Base-by-base conservation (phyloP, 2,329 filamentous ascomycete species). In the Escovopsis sp. region DNA sequence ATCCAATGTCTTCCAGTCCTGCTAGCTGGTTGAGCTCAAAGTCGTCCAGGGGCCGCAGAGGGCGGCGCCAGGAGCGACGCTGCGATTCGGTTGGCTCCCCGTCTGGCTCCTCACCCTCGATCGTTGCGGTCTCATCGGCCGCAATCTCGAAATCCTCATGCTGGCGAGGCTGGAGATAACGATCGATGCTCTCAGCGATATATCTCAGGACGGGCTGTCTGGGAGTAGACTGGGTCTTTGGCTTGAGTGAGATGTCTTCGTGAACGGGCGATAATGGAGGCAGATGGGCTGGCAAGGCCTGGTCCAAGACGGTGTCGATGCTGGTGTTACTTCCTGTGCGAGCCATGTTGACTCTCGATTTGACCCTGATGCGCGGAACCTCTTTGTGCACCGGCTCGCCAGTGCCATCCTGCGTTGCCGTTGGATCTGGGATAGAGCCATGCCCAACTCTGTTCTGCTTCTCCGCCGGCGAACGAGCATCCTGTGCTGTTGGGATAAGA, bases 111-210 rank as follows among this genome's bases (percentile, higher is more conserved):
- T 30, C 29, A 24, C 12, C 29, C 1, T 11, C 14, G n/a, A 20
- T 20, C 20, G 53, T 60, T 34, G 57, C 57, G 13, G 59, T 61
- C 31, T 58, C 50, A 47, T 63, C 60, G 24, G 47, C 54, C 39
- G 56, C 56, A 48, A 63, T 63, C 14, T 57, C 46, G 35, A 63
- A 58, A 14, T 52, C 49, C 13, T 50, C 37, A 12, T 47, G 43
- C 11, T 42, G 41, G 13, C 41, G 47, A 7, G 52, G 47, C 24
- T 45, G 51, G 32, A 63, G 57, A 46, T 60, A 62, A 29, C 45
- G 50, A 27, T 54, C 50, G 41, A 62, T 63, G 13, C 49, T 51
- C 36, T 52, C 48, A n/a, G 44, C 43, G 20, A 42, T 30, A 13
- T 38, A 29, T 13, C 9, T 39, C 29, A n/a, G 12, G 13, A n/a